Percentiles rank a stretch among this genome's conserved stretches.
phyloP scores from a whole-genome alignment of 768 basidiomycete species.

The Rickenella mellea region DNA sequence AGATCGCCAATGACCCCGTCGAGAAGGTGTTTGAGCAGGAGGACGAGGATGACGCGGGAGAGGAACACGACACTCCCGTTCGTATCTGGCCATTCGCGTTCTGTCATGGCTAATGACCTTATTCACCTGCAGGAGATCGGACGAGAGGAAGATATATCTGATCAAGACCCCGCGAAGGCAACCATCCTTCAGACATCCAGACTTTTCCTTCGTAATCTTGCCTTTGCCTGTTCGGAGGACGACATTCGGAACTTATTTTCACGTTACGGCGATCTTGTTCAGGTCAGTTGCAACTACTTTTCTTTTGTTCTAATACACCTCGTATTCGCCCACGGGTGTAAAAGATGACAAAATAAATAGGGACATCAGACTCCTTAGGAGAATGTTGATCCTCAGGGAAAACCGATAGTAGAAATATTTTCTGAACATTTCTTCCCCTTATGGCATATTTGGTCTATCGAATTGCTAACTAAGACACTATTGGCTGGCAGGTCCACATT shows the following conservation, averaged over 20 bases:
- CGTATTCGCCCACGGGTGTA: too few relatives aligned
- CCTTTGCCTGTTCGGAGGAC: slow-evolving; percentile 69
- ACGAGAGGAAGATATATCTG: too few relatives aligned
- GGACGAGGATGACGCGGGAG: slow-evolving; percentile 8
- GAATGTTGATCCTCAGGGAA: slow-evolving; percentile 50
- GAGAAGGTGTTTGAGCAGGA: slow-evolving; percentile 49
- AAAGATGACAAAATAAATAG: slow-evolving; percentile 43
- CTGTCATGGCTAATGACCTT: too few relatives aligned
- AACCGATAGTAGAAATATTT: slow-evolving; percentile 50
- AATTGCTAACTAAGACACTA: not conserved
- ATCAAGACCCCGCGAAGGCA: slow-evolving; percentile 20
- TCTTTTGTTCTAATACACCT: not conserved
- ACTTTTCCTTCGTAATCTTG: slow-evolving; percentile 90
- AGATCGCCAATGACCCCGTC: slow-evolving; percentile 19
- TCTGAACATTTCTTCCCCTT: slow-evolving; percentile 23
- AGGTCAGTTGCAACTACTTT: slow-evolving; percentile 42
- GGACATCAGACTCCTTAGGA: slow-evolving; percentile 46
- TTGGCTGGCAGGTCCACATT: slow-evolving; percentile 38
- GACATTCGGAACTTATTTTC: slow-evolving; percentile 61
- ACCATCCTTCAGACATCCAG: slow-evolving; percentile 69
- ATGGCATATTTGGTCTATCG: not conserved
- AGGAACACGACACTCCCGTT: not conserved
- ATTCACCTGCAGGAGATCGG: too few relatives aligned
- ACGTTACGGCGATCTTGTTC: slow-evolving; percentile 61
- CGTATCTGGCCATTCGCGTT: not conserved